Evolutionary conservation across 768 basidiomycete species (phyloP).

Genomic region (Mycena capillaripes): DNA sequence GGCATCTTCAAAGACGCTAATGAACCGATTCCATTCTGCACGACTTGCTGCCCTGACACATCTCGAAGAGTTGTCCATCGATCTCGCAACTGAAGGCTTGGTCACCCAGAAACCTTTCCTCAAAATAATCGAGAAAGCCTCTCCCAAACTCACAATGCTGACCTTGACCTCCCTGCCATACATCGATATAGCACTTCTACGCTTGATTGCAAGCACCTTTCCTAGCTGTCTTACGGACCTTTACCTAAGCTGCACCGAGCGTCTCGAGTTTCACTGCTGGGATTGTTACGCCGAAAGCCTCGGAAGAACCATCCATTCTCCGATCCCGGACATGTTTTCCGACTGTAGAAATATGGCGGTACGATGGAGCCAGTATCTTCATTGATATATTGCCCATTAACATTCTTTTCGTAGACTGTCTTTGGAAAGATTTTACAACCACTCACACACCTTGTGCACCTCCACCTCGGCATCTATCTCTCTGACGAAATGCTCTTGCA

Average conservation of each 20-base stretch:
- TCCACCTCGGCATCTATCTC: slow-evolving; percentile 75
- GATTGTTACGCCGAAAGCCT: slow-evolving; percentile 75
- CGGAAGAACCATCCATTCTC: slow-evolving; percentile 69
- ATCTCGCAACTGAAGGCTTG: slow-evolving; percentile 58
- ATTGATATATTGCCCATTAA: background rate
- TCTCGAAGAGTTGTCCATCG: slow-evolving; percentile 56
- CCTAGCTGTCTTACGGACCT: slow-evolving; percentile 62
- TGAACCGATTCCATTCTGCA: slow-evolving; percentile 36
- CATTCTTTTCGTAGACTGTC: slow-evolving; percentile 48
- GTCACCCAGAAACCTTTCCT: slow-evolving; percentile 58
- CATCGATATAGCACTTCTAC: slow-evolving; percentile 65
- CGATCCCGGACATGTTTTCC: slow-evolving; percentile 66
- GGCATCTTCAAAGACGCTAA: slow-evolving; percentile 48
- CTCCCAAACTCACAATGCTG: slow-evolving; percentile 59
- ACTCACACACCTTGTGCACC: slow-evolving; percentile 59
- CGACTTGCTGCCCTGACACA: slow-evolving; percentile 48
- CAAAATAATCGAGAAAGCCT: slow-evolving; percentile 48
- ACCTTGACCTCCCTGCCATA: slow-evolving; percentile 68
- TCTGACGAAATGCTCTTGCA: slow-evolving; percentile 67
- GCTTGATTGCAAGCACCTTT: slow-evolving; percentile 60
- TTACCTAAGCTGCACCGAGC: slow-evolving; percentile 71
- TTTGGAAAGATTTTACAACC: slow-evolving; percentile 61
- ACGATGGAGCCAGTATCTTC: slow-evolving; percentile 43
- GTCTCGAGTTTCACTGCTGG: slow-evolving; percentile 71
- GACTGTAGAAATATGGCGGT: slow-evolving; percentile 65